Base-by-base conservation (phyloP, 148 eudicot genomes). In the Chenopodium album region DNA sequence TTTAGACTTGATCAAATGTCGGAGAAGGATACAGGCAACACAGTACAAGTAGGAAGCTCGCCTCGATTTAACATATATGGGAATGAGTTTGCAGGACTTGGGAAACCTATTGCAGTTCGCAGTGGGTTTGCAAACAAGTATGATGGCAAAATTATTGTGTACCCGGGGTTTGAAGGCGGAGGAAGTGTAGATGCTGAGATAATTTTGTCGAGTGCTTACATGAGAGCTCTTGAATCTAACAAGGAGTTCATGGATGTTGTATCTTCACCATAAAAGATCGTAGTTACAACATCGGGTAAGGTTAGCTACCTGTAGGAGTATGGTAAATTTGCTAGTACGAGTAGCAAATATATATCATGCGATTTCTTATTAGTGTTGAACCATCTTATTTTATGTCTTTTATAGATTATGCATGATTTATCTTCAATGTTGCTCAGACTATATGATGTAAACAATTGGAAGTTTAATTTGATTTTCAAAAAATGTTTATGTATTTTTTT, bases 11-110 rank as follows among this genome's bases (percentile, higher is more conserved):
- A 26, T 26, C 8, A 12, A 20, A 4, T 37, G 47, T 7, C 28
- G 9, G 82, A 81, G 19, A 84, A 87, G 6, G 29, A 50, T 6
- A 34, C 4, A 47, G 26, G 48, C 28, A 26, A 0, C 76, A 87
- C 80, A 2, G 87, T 80, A 85, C 89, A 50, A 2, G 86, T 90
- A 89, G 94, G 92, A 4, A 91, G 94, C 76, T 91, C 94, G 0
- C 94, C 94, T 4, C 81, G 92, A 78, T 90, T 91, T 41, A 87
- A 92, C 4, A 88, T 91, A 88, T 91, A 91, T 67, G 90, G 90
- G 14, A 91, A 91, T 54, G 92, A 91, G 82, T 91, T 91, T 60
- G 92, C n/a, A 2, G 76, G 91, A 64, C 82, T 92, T 87, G 94
- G 94, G 0, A 75, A 79, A 23, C 92, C 94, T 0, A n/a, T 86